Evolutionary conservation across 2,329 filamentous ascomycete genomes (phyloP).

Genomic region (Neonectria sp.): DNA sequence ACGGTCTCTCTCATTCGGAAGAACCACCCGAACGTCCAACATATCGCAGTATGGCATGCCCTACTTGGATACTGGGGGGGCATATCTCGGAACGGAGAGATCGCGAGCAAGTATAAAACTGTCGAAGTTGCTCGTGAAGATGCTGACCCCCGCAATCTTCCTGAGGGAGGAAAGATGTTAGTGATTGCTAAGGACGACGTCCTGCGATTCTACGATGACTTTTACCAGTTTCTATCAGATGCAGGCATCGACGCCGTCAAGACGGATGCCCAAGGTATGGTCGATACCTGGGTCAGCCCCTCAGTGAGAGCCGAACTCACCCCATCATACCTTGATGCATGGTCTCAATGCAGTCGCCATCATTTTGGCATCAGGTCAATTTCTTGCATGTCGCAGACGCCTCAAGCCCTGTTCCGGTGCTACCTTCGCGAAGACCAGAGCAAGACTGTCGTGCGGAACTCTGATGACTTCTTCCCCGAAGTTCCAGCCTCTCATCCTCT

Average conservation of each 20-base stretch:
- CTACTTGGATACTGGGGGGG: constrained; percentile 94
- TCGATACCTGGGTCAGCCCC: constrained; percentile 82
- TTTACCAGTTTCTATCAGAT: constrained; percentile 84
- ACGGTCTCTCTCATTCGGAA: constrained; percentile 79
- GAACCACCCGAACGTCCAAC: constrained; percentile 79
- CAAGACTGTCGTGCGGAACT: constrained; percentile 83
- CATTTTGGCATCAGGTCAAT: constrained; percentile 85
- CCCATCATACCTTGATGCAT: constrained; percentile 85
- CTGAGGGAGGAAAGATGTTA: constrained; percentile 75
- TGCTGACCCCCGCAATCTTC: constrained; percentile 61
- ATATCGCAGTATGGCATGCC: constrained; percentile 96
- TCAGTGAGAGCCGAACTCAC: constrained; percentile 80
- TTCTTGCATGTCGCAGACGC: constrained; percentile 94
- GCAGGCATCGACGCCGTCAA: constrained; percentile 90
- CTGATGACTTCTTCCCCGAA: constrained; percentile 92
- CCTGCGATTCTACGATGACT: constrained; percentile 86
- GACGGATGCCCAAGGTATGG: constrained; percentile 91
- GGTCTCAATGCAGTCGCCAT: constrained; percentile 82
- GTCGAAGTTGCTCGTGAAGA: constrained; percentile 69
- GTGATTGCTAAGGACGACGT: constrained; percentile 84
- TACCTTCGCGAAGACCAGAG: constrained; percentile 80
- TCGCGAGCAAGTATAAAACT: constrained; percentile 86
- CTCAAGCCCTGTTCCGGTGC: constrained; percentile 86
- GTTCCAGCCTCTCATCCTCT: constrained; percentile 87
- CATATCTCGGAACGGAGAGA: constrained; percentile 79